These are phyloP conservation scores for Croton setiger DNA, from an alignment of 441 rosid species.

Conservation along the genomic window DNA sequence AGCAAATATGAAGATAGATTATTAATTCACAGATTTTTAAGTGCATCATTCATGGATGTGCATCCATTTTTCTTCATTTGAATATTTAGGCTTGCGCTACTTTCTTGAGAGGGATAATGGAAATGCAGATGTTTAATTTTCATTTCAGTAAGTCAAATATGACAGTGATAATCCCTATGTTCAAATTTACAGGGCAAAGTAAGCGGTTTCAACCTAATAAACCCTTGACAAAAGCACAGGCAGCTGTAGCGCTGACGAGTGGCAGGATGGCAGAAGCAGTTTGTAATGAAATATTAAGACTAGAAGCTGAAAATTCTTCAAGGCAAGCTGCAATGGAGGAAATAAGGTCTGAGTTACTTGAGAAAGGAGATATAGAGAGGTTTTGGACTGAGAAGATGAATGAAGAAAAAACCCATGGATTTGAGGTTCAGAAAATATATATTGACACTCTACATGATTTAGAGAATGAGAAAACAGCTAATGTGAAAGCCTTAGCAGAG, in stretches of 20 bases:
- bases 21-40: background rate
- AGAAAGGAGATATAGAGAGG: constrained; percentile 57
- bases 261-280: constrained; percentile 72
- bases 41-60: background rate
- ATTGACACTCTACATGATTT: constrained; percentile 37
- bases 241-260: constrained; percentile 71
- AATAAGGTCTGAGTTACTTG: constrained; percentile 61
- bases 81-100: background rate
- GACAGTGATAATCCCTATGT: constrained; percentile 10
- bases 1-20: background rate
- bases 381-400: constrained; percentile 64
- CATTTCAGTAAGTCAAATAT: background rate
- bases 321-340: constrained; percentile 59
- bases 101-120: background rate
- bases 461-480: constrained; percentile 53
- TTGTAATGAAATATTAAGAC: constrained; percentile 50
- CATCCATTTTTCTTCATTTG: background rate
- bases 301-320: constrained; percentile 53
- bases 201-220: constrained; percentile 78
- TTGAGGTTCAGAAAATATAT: constrained; percentile 48
- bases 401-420: constrained; percentile 46
- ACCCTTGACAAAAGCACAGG: constrained; percentile 84
- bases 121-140: background rate
- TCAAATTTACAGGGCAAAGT: constrained; percentile 56
- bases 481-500: constrained; percentile 45